These are phyloP conservation scores for Colletotrichum tamarilloi DNA, from an alignment of 2,329 filamentous ascomycete species.

Conservation along the genomic window DNA sequence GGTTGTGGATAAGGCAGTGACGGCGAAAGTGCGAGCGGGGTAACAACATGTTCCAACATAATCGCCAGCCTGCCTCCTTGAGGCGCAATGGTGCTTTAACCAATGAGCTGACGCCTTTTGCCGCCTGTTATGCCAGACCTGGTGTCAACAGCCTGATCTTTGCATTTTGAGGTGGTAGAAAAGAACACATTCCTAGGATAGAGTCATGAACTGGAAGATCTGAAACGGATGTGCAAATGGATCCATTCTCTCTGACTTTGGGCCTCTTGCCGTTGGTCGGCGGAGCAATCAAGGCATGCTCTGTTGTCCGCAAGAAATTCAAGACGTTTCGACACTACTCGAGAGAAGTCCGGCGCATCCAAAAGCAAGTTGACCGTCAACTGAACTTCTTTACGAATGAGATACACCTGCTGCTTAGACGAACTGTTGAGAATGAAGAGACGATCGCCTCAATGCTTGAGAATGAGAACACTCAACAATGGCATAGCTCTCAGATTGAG, in stretches of 20 bases:
- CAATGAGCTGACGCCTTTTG: too few relatives aligned
- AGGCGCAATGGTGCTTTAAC: too few relatives aligned
- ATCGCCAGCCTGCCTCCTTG: too few relatives aligned
- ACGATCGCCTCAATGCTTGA: background rate
- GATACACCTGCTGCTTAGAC: conserved; percentile 2
- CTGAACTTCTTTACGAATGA: conserved; percentile 14
- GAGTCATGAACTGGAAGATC: too few relatives aligned
- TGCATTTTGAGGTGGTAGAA: too few relatives aligned
- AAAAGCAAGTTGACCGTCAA: background rate
- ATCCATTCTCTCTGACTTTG: background rate
- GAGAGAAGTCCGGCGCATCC: background rate
- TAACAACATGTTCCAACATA: too few relatives aligned
- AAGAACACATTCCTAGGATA: too few relatives aligned
- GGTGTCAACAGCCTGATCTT: too few relatives aligned
- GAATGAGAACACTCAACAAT: background rate
- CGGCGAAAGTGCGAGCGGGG: too few relatives aligned
- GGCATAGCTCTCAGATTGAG: background rate
- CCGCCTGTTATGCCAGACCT: too few relatives aligned
- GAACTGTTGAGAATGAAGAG: background rate
- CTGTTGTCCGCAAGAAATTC: background rate
- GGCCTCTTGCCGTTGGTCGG: conserved; percentile 5
- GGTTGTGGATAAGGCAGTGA: too few relatives aligned
- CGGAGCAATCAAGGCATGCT: conserved; percentile 3
- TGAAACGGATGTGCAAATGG: background rate
- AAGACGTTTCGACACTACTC: conserved; percentile 6